These are phyloP conservation scores for Trichosporon sp. DNA, from an alignment of 1,284 basidiomycete species.

Conservation along the genomic window DNA sequence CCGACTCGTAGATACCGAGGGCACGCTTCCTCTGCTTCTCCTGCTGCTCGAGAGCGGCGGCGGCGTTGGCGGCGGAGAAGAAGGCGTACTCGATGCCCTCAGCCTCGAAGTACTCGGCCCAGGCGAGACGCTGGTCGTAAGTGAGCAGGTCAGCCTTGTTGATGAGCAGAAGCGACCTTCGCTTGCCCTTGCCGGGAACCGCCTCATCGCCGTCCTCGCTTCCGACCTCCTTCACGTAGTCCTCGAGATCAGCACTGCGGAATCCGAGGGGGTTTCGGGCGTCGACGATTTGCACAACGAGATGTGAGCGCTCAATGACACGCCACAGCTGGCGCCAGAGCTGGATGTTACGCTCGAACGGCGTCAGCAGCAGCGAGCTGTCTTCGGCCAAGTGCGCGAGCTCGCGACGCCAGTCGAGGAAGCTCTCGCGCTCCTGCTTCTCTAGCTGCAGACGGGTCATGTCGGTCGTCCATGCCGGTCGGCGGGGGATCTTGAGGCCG, in stretches of 20 bases:
- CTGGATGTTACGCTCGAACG: conserved; percentile 93
- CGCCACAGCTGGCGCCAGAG: conserved; percentile 97
- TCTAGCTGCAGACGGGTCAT: conserved; percentile 79
- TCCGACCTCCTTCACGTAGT: conserved; percentile 83
- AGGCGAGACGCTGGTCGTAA: conserved; percentile 77
- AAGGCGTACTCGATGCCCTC: conserved; percentile 85
- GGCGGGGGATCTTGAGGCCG: conserved; percentile 73
- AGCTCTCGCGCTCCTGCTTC: conserved; percentile 80
- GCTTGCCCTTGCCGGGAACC: conserved; percentile 64
- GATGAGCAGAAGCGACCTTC: conserved; percentile 81
- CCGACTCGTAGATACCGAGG: conserved; percentile 46
- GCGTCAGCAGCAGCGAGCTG: conserved; percentile 76
- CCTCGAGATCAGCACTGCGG: conserved; percentile 87
- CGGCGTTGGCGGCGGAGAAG: conserved; percentile 91
- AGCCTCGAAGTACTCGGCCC: conserved; percentile 93
- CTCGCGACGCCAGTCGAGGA: conserved; percentile 86
- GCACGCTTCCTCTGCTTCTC: conserved; percentile 57
- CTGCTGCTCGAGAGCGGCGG: conserved; percentile 74
- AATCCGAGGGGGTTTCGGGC: conserved; percentile 89
- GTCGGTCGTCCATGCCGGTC: conserved; percentile 77
- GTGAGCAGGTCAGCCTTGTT: conserved; percentile 97
- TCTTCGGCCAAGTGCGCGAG: conserved; percentile 69
- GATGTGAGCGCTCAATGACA: conserved; percentile 88
- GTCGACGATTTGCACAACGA: conserved; percentile 94
- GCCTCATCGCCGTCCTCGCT: conserved; percentile 64